phyloP scores from a whole-genome alignment of 1,139 yeast genomes.

The Candida sp. region DNA sequence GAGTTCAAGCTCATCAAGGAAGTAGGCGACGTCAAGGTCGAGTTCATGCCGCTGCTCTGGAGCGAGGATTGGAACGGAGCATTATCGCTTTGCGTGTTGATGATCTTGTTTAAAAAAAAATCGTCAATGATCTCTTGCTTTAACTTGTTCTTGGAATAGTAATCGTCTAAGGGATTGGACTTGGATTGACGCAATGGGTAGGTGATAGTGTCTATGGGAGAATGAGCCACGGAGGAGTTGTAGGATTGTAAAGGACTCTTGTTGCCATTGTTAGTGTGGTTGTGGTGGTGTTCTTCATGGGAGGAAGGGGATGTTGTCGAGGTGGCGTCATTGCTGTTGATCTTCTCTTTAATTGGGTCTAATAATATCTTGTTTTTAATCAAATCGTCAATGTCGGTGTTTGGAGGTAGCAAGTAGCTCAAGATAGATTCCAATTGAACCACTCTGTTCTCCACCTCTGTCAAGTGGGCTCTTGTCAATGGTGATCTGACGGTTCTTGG shows the following conservation, averaged over 20 bases:
- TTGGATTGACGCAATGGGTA: conserved; percentile 15
- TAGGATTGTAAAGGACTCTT: conserved; percentile 3
- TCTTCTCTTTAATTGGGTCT: conserved; percentile 15
- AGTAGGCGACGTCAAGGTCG: conserved; percentile 38
- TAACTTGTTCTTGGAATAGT: conserved; percentile 25
- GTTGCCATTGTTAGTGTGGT: neutral
- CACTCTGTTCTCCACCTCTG: conserved; percentile 73
- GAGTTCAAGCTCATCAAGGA: conserved; percentile 38
- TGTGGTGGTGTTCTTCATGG: conserved; percentile 2
- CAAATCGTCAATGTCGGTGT: conserved; percentile 23
- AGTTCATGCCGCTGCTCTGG: conserved; percentile 9
- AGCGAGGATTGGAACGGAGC: conserved; percentile 18
- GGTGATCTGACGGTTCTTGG: conserved; percentile 84
- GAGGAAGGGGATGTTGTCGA: conserved; percentile 1
- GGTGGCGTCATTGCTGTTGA: neutral
- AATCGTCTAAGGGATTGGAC: conserved; percentile 11
- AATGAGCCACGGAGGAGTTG: conserved; percentile 5
- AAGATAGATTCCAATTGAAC: conserved; percentile 58
- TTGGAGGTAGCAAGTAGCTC: conserved; percentile 36
- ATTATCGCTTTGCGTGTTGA: conserved; percentile 15
- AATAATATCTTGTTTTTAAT: conserved; percentile 29
- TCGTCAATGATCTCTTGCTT: conserved; percentile 49
- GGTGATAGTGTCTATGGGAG: conserved; percentile 10
- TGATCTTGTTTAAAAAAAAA: conserved; percentile 41
- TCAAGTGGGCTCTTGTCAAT: conserved; percentile 78